Evolutionary conservation across 306 rosid genomes (phyloP).

Genomic region (Luffa acutangula): DNA sequence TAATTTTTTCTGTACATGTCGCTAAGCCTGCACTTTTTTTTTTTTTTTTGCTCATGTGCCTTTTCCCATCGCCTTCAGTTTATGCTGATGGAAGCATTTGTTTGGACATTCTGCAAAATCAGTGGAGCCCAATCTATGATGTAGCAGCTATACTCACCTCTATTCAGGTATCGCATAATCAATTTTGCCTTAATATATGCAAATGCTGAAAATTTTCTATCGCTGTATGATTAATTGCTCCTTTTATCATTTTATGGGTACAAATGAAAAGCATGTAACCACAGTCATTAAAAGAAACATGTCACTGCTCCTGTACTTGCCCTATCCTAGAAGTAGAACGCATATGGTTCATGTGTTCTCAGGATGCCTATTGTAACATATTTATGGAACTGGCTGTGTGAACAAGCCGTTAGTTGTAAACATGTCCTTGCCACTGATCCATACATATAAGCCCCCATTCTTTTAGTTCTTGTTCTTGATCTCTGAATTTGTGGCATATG

Average conservation of each 20-base stretch:
- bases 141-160: conserved; percentile 98
- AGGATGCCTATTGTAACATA: background rate
- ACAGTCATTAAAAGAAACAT: background rate
- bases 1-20: background rate
- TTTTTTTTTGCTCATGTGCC: background rate
- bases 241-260: background rate
- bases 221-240: background rate
- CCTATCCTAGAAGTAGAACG: background rate
- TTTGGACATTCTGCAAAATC: conserved; percentile 91
- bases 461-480: background rate
- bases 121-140: conserved; percentile 97
- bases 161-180: conserved; percentile 57
- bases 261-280: background rate
- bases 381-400: background rate
- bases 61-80: conserved; percentile 27
- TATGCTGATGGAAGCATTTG: conserved; percentile 99
- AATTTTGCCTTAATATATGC: conserved; percentile 1
- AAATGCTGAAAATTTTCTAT: background rate
- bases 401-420: background rate
- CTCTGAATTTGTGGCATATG: background rate
- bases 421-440: background rate
- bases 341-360: background rate
- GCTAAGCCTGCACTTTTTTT: background rate
- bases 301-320: background rate
- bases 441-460: background rate